Conservation (phyloP, 257 asterid species). For the Prunella vulgaris region DNA sequence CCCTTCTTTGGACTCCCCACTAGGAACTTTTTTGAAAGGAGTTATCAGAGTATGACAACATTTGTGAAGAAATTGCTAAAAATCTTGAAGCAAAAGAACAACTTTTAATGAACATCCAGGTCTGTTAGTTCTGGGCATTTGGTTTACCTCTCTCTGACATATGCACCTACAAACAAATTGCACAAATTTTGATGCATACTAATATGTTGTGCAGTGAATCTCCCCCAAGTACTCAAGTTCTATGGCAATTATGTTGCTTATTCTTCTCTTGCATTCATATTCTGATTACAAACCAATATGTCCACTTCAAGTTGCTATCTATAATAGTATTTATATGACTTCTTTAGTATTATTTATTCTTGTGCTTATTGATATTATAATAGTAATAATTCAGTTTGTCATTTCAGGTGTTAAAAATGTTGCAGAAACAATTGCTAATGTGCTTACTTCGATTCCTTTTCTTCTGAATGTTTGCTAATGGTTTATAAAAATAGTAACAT, state of each 20-base stretch:
- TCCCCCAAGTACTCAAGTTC: background rate
- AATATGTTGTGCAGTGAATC: background rate
- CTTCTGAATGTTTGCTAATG: no score
- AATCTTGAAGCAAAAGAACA: constrained; percentile 83
- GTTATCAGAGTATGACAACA: constrained; percentile 75
- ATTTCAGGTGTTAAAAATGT: no score
- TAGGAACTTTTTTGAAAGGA: constrained; percentile 95
- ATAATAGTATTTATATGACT: no score
- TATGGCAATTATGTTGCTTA: background rate
- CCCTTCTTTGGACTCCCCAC: constrained; percentile 37
- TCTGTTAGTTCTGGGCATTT: constrained; percentile 21
- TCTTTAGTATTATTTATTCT: no score
- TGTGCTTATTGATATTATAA: no score
- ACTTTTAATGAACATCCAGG: constrained; percentile 85
- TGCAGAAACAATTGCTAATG: no score
- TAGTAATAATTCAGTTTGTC: no score
- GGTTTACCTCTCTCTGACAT: background rate
- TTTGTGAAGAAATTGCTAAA: constrained; percentile 74
- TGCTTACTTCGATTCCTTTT: no score
- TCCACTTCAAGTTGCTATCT: background rate
- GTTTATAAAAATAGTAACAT: no score
- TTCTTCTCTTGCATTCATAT: constrained; percentile 1
- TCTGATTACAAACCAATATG: background rate
- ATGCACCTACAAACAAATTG: constrained; percentile 11
- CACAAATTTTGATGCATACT: background rate